Evolutionary conservation across 768 basidiomycete species (phyloP), one percentile per base, ranked within the genome.

Genomic region (Mycena galopus): DNA sequence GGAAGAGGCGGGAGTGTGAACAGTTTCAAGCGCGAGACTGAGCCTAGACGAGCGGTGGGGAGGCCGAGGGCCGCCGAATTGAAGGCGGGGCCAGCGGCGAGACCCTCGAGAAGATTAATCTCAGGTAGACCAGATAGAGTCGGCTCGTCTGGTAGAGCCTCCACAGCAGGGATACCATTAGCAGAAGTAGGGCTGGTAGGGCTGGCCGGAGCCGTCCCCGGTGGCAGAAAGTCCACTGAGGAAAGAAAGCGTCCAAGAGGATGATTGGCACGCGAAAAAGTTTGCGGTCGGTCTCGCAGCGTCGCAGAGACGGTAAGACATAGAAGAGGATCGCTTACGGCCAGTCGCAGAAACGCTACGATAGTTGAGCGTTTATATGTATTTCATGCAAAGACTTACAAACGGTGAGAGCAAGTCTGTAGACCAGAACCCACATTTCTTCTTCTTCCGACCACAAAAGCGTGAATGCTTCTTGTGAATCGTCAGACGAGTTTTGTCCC

Each of bases 271-370:
- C 84, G 83, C 6, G 81, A 78, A 2, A 86, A 75, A 17, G 86
- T 81, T 9, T 94, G 79, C 0, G 92, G 89, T 76, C 91, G 94
- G 27, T 97, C 95, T 59, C 96, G 89, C n/a, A 97, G 83, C 0
- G 96, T 98, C n/a, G 91, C 87, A 3, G 94, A 95, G 4, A 92
- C 87, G 0, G 96, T 98, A 32, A 98, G 81, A 77, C 93, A 96
- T 30, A 98, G 87, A 14, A 97, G 81, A 12, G 96, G 96, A 71
- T 96, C 90, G 3, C 84, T 77, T 58, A 93, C 88, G 37, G 87
- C 85, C 19, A 95, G 89, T 35, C 91, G 88, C 32, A 96, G 81
- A 79, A 92, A 96, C 0, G 93, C 95, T 96, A 74, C 10, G 67
- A 27, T 11, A 63, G 57, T 32, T 35, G 11, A 27, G 37, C 2